Conservation (phyloP, 768 basidiomycete species). For the Clitopilus hobsonii region DNA sequence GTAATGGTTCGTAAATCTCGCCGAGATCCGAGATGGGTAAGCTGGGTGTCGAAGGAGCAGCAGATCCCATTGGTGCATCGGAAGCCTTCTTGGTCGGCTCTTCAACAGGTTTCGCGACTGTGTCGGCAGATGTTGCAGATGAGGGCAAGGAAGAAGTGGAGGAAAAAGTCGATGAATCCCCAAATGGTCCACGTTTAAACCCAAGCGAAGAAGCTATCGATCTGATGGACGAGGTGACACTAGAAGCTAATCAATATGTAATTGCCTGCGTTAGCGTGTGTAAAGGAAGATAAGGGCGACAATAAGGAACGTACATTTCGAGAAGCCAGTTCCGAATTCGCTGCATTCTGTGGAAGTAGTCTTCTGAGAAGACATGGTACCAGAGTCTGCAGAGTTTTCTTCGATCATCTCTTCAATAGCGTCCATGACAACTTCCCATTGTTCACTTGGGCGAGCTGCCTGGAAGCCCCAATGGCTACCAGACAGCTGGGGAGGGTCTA, state of each 20-base stretch:
- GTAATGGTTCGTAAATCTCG: constrained; percentile 43
- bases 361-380: constrained; percentile 44
- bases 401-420: constrained; percentile 62
- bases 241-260: constrained; percentile 53
- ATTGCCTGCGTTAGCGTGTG: too few species aligned
- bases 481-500: constrained; percentile 6
- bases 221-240: constrained; percentile 68
- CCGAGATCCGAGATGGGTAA: constrained; percentile 18
- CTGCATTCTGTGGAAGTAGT: constrained; percentile 33
- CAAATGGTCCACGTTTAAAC: constrained; percentile 46
- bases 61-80: not conserved
- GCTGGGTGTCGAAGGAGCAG: constrained; percentile 1
- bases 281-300: constrained; percentile 5
- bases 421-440: constrained; percentile 88
- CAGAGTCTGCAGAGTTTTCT: constrained; percentile 44
- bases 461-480: constrained; percentile 12
- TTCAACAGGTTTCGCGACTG: constrained; percentile 17
- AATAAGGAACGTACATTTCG: constrained; percentile 44
- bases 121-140: constrained; percentile 19
- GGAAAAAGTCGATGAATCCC: constrained; percentile 15
- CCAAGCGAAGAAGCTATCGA: constrained; percentile 74
- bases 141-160: constrained; percentile 10
- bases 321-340: constrained; percentile 69
- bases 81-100: constrained; percentile 8
- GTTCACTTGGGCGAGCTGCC: constrained; percentile 63